Percentiles rank a stretch among this genome's conserved stretches.
Conservation (phyloP, 208 protist genomes). For the Acanthamoeba rhysodes region DNA sequence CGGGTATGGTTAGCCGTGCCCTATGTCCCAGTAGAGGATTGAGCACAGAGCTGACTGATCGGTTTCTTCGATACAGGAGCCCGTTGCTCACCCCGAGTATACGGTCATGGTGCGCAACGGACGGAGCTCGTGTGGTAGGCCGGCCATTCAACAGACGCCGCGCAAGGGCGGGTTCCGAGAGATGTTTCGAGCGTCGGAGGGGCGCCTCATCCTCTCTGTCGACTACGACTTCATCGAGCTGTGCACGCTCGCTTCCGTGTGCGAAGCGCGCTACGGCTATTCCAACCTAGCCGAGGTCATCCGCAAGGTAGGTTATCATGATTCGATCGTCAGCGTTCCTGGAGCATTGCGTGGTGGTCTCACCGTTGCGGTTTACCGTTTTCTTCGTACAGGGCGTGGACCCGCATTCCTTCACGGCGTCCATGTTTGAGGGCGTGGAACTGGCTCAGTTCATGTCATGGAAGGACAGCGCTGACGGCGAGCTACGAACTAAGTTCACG, state of each 20-base stretch:
- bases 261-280: constrained; percentile 65
- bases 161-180: constrained; percentile 31
- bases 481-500: not conserved
- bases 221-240: constrained; percentile 73
- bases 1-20: not conserved
- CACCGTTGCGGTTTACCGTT: not conserved
- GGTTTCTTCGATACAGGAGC: not conserved
- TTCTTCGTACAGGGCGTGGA: not conserved
- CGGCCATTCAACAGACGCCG: constrained; percentile 38
- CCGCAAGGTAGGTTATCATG: not conserved
- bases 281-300: constrained; percentile 58
- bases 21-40: too few species aligned
- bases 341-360: not conserved
- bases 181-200: constrained; percentile 1
- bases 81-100: constrained; percentile 27
- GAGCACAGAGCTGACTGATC: too few species aligned
- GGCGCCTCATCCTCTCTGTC: constrained; percentile 16
- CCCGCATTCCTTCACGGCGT: constrained; percentile 50
- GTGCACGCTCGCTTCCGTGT: constrained; percentile 60
- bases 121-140: not conserved
- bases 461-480: not conserved
- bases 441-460: constrained; percentile 28
- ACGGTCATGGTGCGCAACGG: constrained; percentile 65
- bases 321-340: not conserved
- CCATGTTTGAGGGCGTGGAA: constrained; percentile 42